These are phyloP conservation scores for Syzygium aromaticum DNA, from an alignment of 345 rosid genomes.

Conservation along the genomic window DNA sequence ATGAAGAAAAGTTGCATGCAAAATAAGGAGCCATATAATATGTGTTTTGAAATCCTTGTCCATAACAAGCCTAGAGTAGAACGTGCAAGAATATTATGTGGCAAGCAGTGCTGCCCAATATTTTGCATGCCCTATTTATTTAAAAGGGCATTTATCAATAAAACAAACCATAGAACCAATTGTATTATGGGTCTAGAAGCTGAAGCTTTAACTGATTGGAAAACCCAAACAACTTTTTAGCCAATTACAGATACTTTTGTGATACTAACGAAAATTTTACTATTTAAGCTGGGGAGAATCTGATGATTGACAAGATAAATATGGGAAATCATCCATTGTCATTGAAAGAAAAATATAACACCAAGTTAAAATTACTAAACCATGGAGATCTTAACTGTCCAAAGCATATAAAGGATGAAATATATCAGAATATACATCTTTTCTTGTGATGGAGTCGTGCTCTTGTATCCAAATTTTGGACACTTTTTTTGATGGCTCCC, in stretches of 20 bases:
- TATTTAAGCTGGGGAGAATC: background rate
- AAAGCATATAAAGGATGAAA: background rate
- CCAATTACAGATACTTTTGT: background rate
- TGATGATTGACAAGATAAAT: background rate
- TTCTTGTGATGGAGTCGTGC: background rate
- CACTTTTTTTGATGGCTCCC: background rate
- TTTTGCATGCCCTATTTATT: background rate
- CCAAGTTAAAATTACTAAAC: background rate
- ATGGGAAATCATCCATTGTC: background rate
- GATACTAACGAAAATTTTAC: background rate
- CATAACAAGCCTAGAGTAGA: background rate
- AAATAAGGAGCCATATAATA: background rate
- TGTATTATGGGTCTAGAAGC: background rate
- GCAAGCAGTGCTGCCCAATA: background rate
- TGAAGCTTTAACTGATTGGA: background rate
- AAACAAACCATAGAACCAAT: background rate
- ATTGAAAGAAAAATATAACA: background rate
- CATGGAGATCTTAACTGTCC: background rate
- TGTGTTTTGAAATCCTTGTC: background rate
- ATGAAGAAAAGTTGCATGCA: background rate
- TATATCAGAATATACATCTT: background rate
- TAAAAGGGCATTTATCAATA: background rate
- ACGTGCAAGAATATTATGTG: background rate
- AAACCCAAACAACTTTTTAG: background rate
- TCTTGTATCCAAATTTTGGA: background rate